Conservation (phyloP, 257 asterid genomes). For the Solanum rostratum region DNA sequence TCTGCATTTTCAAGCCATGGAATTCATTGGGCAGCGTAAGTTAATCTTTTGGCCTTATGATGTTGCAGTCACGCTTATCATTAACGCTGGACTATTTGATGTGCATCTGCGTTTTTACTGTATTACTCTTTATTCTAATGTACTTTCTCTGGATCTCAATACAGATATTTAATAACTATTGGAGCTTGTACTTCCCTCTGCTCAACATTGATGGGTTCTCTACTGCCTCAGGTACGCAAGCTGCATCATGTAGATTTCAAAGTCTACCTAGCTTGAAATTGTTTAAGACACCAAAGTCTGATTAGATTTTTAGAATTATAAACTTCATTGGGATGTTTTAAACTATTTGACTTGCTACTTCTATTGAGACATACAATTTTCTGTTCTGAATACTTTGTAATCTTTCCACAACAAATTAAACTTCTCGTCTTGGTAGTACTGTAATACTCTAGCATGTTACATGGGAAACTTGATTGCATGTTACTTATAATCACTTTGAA, state of each 20-base stretch:
- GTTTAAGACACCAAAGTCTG: not conserved
- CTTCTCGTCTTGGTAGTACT: not conserved
- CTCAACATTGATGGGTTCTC: slow-evolving; percentile 92
- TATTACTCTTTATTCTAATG: not conserved
- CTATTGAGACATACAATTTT: not conserved
- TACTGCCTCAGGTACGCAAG: slow-evolving; percentile 77
- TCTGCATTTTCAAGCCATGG: slow-evolving; percentile 88
- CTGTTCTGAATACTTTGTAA: not conserved
- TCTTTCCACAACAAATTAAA: not conserved
- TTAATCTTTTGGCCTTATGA: not conserved
- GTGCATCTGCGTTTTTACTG: not conserved
- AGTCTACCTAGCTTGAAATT: not conserved
- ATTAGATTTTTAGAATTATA: not conserved
- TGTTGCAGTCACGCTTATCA: not conserved
- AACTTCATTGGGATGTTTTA: not conserved
- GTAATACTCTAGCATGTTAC: not conserved
- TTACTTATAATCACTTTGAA: not conserved
- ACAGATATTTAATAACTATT: slow-evolving; percentile 56
- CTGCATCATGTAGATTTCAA: not conserved
- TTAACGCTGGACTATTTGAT: not conserved
- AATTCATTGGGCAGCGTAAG: slow-evolving; percentile 93
- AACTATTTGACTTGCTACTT: not conserved
- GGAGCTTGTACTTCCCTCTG: slow-evolving; percentile 96
- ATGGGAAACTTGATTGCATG: not conserved
- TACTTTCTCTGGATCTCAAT: not conserved